Evolutionary conservation across 2,329 filamentous ascomycete species (phyloP).

Genomic region (Fulvia fulva): DNA sequence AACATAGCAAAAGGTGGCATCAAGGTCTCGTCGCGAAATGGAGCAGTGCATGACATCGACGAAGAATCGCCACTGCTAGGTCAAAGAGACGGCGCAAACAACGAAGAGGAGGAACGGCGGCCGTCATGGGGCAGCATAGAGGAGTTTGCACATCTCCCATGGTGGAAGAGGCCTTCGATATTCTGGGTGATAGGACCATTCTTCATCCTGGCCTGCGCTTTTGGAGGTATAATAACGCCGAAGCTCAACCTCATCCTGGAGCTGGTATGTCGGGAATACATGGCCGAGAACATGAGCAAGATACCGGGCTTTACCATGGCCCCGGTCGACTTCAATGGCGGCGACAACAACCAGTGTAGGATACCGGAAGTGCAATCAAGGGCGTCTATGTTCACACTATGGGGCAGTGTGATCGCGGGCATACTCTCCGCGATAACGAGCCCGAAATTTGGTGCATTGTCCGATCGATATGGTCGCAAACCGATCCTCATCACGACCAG

Average conservation of each 20-base stretch:
- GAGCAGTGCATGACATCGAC: constrained; percentile 14
- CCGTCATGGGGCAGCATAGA: constrained; percentile 23
- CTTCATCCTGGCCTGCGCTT: constrained; percentile 75
- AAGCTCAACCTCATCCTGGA: constrained; percentile 82
- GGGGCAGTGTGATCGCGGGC: constrained; percentile 70
- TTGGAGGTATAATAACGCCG: constrained; percentile 80
- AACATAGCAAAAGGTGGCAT: constrained; percentile 25
- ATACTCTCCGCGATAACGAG: constrained; percentile 74
- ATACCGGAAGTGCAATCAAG: constrained; percentile 72
- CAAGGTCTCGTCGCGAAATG: constrained; percentile 2
- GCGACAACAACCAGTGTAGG: constrained; percentile 73
- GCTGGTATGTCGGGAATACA: constrained; percentile 79
- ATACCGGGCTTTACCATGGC: constrained; percentile 59
- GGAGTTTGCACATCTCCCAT: constrained; percentile 60
- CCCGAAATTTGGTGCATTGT: constrained; percentile 78
- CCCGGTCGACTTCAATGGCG: constrained; percentile 61
- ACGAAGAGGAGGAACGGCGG: constrained; percentile 20
- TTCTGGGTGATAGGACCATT: constrained; percentile 82
- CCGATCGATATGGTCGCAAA: constrained; percentile 80
- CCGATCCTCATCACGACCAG: constrained; percentile 69
- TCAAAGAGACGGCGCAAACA: constrained; percentile 12
- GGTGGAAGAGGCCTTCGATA: constrained; percentile 63
- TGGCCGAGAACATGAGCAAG: constrained; percentile 59
- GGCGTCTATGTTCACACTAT: constrained; percentile 74
- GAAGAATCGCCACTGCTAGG: constrained; percentile 27